Conservation (phyloP, 202 grass and related monocot species). For the Carex arenaria region DNA sequence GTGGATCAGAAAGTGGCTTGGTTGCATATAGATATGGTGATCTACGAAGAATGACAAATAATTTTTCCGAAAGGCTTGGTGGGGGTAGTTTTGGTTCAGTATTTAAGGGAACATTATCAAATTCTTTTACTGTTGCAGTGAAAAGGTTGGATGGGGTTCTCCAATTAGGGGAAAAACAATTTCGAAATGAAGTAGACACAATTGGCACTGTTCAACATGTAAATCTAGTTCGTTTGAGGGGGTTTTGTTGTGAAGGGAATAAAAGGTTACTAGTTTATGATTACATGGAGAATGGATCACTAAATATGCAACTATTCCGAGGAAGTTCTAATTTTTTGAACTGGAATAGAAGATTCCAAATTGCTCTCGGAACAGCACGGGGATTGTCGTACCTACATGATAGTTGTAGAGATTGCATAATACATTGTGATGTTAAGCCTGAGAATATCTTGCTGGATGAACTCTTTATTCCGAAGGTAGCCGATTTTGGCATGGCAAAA, state of each 20-base stretch:
- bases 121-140: conserved; percentile 40
- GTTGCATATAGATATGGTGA: conserved; percentile 37
- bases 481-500: conserved; percentile 91
- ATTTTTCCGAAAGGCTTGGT: conserved; percentile 55
- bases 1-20: conserved; percentile 20
- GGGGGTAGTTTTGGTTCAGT: conserved; percentile 62
- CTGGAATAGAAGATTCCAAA: conserved; percentile 39
- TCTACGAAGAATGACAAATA: conserved; percentile 41
- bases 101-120: conserved; percentile 44
- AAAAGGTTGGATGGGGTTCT: conserved; percentile 51
- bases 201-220: conserved; percentile 61
- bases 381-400: conserved; percentile 71
- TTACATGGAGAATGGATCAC: conserved; percentile 59
- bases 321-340: conserved; percentile 4
- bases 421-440: conserved; percentile 84
- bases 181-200: conserved; percentile 56
- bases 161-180: conserved; percentile 66
- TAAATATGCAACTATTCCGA: conserved; percentile 48
- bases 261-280: conserved; percentile 56
- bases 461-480: conserved; percentile 44
- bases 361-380: conserved; percentile 44
- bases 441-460: conserved; percentile 70
- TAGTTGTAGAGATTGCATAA: conserved; percentile 70
- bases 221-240: conserved; percentile 54
- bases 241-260: conserved; percentile 48